Base-by-base conservation (phyloP, 139 green algal genomes). In the Pleodorina starrii region DNA sequence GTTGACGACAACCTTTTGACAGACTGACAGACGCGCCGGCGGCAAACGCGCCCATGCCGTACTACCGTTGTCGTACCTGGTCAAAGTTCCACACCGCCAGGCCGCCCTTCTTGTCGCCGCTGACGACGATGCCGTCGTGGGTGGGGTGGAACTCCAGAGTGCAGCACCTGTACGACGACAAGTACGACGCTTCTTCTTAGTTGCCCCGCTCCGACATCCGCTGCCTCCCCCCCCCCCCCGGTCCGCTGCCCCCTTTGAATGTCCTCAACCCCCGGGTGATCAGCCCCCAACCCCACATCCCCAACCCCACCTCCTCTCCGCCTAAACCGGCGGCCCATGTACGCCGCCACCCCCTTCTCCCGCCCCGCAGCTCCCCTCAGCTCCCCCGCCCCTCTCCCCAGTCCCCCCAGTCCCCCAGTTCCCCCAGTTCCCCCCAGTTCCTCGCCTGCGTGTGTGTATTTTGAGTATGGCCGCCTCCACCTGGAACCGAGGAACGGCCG, bases 61-160 rank as follows among this genome's bases (percentile, higher is more conserved):
- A n/a, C n/a, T n/a, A n/a, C n/a, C n/a, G n/a, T n/a, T 66, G 54
- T 11, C 57, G 2, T 44, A 96, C 95, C 91, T 96, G 95, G 1
- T 95, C 91, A 48, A 95, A 95, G 86, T 98, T 93, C 97, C 97
- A 99, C 4, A 98, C 50, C 32, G 93, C 96, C 3, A 99, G 85
- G 23, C 43, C 77, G 12, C 96, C 94, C 78, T 96, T 94, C 94
- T 99, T 99, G 91, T 98, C 96, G 0, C 92, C 95, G 10, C 90
- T 95, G 12, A 98, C 73, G 21, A 98, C 92, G 19, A 98, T 83
- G 80, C 93, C 92, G 87, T 97, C 92, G 44, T 91, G 81, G 4
- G 73, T 88, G 21, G 95, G 94, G 88, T 97, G 96, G 88, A 98
- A 99, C 85, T 97, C 94, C 60, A 99, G 66, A 46, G 91, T 94